A percentile compares a stretch with the other conserved stretches of the same genome.
These are phyloP conservation scores for Globisporangium uncinulatum DNA, from an alignment of 352 stramenopile genomes.

Conservation along the genomic window DNA sequence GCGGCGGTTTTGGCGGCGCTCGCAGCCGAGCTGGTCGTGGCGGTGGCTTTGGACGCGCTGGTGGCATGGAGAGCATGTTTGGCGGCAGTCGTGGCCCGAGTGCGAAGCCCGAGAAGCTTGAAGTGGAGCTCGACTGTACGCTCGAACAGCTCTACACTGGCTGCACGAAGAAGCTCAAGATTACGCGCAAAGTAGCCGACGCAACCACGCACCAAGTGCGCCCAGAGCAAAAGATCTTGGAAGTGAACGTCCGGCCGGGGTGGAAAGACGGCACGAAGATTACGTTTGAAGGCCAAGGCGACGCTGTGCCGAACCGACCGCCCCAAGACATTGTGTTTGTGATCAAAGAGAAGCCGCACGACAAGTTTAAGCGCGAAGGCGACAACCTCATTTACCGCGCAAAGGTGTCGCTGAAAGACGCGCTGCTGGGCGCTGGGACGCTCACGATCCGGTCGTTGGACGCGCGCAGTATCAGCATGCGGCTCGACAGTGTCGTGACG, in stretches of 20 bases:
- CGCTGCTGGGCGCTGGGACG: slow-evolving; percentile 89
- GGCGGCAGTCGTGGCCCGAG: slow-evolving; percentile 21
- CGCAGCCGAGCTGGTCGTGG: slow-evolving; percentile 1
- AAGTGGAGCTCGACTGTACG: slow-evolving; percentile 89
- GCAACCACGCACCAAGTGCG: slow-evolving; percentile 78
- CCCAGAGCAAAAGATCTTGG: slow-evolving; percentile 94
- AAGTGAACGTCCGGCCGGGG: slow-evolving; percentile 94
- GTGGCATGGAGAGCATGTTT: slow-evolving; percentile 28
- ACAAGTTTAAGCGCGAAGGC: slow-evolving; percentile 91
- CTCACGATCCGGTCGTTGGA: slow-evolving; percentile 93
- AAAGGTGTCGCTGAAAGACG: slow-evolving; percentile 94
- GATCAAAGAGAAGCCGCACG: slow-evolving; percentile 88
- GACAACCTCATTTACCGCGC: slow-evolving; percentile 94
- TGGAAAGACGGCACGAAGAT: slow-evolving; percentile 97
- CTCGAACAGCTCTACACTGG: slow-evolving; percentile 86
- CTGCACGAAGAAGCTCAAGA: slow-evolving; percentile 92
- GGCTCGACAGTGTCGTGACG: slow-evolving; percentile 88
- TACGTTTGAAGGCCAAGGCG: slow-evolving; percentile 92
- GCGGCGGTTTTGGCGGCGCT: slow-evolving; percentile 16
- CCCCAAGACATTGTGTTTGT: slow-evolving; percentile 95
- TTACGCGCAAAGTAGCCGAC: slow-evolving; percentile 90
- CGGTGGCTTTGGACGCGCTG: slow-evolving; percentile 34
- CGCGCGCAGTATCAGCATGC: slow-evolving; percentile 86
- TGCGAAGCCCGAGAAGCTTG: slow-evolving; percentile 41
- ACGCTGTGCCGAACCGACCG: slow-evolving; percentile 86